Evolutionary conservation across 1,139 yeast genomes (phyloP), one percentile per base, ranked within the genome.

Genomic region (Candida sp.): DNA sequence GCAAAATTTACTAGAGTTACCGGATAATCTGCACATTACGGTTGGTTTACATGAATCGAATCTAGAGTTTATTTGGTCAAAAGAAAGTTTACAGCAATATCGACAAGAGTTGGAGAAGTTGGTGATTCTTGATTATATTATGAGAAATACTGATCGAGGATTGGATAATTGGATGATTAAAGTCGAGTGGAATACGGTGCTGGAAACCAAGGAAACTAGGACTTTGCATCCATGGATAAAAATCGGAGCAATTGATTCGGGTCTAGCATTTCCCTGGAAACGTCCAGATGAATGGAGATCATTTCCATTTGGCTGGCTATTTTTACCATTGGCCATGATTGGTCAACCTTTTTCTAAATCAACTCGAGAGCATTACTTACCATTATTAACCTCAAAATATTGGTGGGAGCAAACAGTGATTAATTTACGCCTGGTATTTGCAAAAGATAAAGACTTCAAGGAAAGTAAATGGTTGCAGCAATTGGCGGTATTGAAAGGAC

Each of bases 221-320:
- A 56, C 51, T 32, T 36, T 54, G 44, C 51, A 50, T 23, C 84
- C 86, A 0, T 48, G 46, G 0, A 50, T 85, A n/a, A 72, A 66
- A 42, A 70, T 85, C 21, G 90, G 89, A 2, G 93, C 93, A 0
- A 85, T 85, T 41, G 93, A 85, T 55, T 83, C 88, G 3, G 91
- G 91, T 0, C 66, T 85, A 27, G 77, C 91, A 0, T 84, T 83
- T 53, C 93, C 93, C 4, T 85, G 91, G 91, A 85, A 85, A 53
- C 88, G 84, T 51, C 93, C 93, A 0, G 87, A 85, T 58, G 90
- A 84, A 55, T 84, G 91, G 90, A 64, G 93, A 43, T 82, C 88
- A 1, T 85, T 83, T 52, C 93, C 93, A 0, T 85, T 78, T 62
- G 93, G 93, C 0, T 85, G 93, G 93, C 63, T 85, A 25, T 84